phyloP scores from a whole-genome alignment of 1,139 yeast genomes.

The Scheffersomyces illinoinensis region DNA sequence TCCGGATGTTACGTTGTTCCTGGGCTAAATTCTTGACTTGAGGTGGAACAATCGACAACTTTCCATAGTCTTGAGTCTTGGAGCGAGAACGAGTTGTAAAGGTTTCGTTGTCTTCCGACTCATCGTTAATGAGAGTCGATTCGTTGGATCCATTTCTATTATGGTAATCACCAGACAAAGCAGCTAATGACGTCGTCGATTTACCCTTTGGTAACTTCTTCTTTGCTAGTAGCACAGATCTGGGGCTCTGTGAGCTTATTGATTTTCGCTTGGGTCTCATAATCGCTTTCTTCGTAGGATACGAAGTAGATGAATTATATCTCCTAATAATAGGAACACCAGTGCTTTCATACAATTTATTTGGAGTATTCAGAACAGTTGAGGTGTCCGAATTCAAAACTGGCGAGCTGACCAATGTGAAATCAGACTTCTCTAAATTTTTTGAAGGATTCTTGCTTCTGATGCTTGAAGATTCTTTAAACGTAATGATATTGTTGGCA shows the following conservation, averaged over 20 bases:
- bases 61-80: neutral
- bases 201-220: slow-evolving; percentile 20
- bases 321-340: slow-evolving; percentile 21
- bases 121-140: slow-evolving; percentile 14
- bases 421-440: slow-evolving; percentile 4
- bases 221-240: slow-evolving; percentile 3
- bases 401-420: slow-evolving; percentile 27
- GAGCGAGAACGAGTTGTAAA: neutral
- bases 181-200: slow-evolving; percentile 30
- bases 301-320: slow-evolving; percentile 20
- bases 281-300: slow-evolving; percentile 8
- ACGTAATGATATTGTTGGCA: slow-evolving; percentile 6
- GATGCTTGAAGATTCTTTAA: neutral
- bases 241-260: slow-evolving; percentile 21
- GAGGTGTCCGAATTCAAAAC: slow-evolving; percentile 14
- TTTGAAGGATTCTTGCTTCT: neutral
- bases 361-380: slow-evolving; percentile 13
- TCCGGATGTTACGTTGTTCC: slow-evolving; percentile 18
- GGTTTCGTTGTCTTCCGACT: slow-evolving; percentile 4
- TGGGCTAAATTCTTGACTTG: neutral
- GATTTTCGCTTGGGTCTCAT: slow-evolving; percentile 25
- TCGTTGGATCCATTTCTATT: slow-evolving; percentile 8
- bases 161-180: slow-evolving; percentile 16
- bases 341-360: neutral
- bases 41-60: neutral